Percentiles rank a stretch among this genome's conserved stretches.
These are phyloP conservation scores for Phaeosphaeria sp. DNA, from an alignment of 2,329 filamentous ascomycete genomes.

Conservation along the genomic window DNA sequence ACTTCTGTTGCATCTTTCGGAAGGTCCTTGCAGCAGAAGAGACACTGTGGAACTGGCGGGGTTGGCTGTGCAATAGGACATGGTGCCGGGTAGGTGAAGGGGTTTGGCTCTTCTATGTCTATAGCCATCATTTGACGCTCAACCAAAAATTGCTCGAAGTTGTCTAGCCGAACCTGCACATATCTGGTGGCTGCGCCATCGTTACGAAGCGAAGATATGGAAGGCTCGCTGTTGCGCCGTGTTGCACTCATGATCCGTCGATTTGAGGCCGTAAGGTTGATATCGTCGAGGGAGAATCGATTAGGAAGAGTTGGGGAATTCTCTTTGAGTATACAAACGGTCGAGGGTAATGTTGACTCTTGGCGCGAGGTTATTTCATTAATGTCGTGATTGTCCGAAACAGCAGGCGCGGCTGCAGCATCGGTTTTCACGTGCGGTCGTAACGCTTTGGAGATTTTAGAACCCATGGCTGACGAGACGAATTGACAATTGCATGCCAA, in stretches of 20 bases:
- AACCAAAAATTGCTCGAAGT: slow-evolving; percentile 10
- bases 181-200: neutral
- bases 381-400: slow-evolving; percentile 10
- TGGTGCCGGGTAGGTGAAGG: neutral
- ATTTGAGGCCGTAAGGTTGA: slow-evolving; percentile 6
- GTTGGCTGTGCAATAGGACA: neutral
- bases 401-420: slow-evolving; percentile 20
- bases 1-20: slow-evolving; percentile 13
- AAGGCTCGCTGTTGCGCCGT: slow-evolving; percentile 23
- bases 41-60: slow-evolving; percentile 16
- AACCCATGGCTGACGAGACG: slow-evolving; percentile 30
- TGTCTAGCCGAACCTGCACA: neutral
- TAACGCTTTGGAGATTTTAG: slow-evolving; percentile 31
- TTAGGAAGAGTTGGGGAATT: neutral
- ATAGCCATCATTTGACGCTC: slow-evolving; percentile 17
- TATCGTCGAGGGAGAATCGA: slow-evolving; percentile 15
- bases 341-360: slow-evolving; percentile 4
- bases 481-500: neutral
- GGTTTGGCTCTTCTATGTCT: neutral
- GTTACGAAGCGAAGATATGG: neutral
- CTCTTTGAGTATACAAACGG: neutral
- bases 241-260: neutral
- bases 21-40: slow-evolving; percentile 29
- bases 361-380: slow-evolving; percentile 20
- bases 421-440: slow-evolving; percentile 23